Base-by-base conservation (phyloP, 2,329 filamentous ascomycete genomes). In the Aspergillus arachidicola region DNA sequence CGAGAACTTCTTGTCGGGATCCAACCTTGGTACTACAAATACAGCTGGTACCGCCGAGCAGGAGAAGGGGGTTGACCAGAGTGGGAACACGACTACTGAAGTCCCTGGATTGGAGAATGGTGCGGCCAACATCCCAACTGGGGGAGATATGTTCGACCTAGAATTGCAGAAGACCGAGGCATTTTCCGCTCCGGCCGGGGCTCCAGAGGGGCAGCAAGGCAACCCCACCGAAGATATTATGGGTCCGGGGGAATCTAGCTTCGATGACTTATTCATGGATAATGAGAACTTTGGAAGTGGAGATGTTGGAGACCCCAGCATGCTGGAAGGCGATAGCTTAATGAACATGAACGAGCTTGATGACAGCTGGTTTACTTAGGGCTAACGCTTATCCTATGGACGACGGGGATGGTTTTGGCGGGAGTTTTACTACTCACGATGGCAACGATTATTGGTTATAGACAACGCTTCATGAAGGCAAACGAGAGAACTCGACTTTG, bases 261-360 rank as follows among this genome's bases (percentile, higher is more conserved):
- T 82, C 61, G 80, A 82, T 60, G 78, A 81, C 58, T 62, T 80
- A n/a, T 79, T 81, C 62, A 73, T 80, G 68, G 79, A 79, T 28
- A 76, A 69, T 30, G 78, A 78, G 3, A 75, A 76, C 61, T 68
- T 78, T 48, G 78, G 71, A 10, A 74, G 71, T 2, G 75, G 74
- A 6, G 72, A 68, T 0, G 62, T 62, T 32, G 73, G 72, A 2
- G 74, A 78, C 56, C 68, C 75, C 26, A 71, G 68, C 62, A 60
- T 79, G 65, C 63, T 80, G 63, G 75, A 76, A 57, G 76, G 76
- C 0, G 74, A 77, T 59, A 72, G 63, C 32, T 46, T 78, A 66
- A 76, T 79, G 69, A 76, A 79, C 38, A 72, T 79, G 41, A 76
- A 73, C 30, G 78, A 80, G 61, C 61, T 81, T 54, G 78, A 80